These are phyloP conservation scores for Tulasnella sp. DNA, from an alignment of 768 basidiomycete genomes.

Conservation along the genomic window DNA sequence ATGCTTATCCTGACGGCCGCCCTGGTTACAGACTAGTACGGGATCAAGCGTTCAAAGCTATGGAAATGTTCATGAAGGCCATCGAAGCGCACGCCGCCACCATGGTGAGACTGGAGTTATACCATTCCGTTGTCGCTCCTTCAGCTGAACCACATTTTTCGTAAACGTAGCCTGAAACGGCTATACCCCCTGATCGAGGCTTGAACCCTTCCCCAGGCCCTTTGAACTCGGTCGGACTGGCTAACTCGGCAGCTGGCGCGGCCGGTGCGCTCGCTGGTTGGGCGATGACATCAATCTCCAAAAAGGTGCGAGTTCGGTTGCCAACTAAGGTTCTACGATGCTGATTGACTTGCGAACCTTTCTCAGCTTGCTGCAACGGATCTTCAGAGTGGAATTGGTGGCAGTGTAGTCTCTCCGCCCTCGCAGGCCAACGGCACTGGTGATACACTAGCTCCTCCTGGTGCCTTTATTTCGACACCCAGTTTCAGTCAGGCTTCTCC, in stretches of 20 bases:
- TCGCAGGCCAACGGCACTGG: constrained; percentile 1
- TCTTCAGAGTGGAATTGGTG: constrained; percentile 62
- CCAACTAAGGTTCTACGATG: not conserved
- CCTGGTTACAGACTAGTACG: constrained; percentile 65
- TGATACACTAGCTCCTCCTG: not conserved
- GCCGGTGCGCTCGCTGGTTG: constrained; percentile 91
- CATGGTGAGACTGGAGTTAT: constrained; percentile 60
- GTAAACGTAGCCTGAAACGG: constrained; percentile 54
- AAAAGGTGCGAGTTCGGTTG: constrained; percentile 52
- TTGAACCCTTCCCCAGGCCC: constrained; percentile 30
- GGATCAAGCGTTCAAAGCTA: constrained; percentile 92
- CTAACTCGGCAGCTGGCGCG: constrained; percentile 84
- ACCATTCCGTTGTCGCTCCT: not conserved
- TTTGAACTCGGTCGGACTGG: constrained; percentile 47
- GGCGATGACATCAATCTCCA: constrained; percentile 89
- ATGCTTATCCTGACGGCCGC: constrained; percentile 23
- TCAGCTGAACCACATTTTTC: not conserved
- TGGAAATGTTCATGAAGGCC: constrained; percentile 81
- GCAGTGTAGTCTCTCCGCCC: constrained; percentile 32
- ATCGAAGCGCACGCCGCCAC: constrained; percentile 72
- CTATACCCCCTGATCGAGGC: constrained; percentile 35
- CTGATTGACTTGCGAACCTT: constrained; percentile 35
- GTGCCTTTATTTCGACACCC: not conserved
- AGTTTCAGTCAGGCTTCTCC: not conserved
- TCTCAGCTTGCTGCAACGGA: constrained; percentile 62